A percentile compares a stretch with the other conserved stretches of the same genome.
Conservation (phyloP, 176 grass and related monocot species). For the Aechmea fasciata region DNA sequence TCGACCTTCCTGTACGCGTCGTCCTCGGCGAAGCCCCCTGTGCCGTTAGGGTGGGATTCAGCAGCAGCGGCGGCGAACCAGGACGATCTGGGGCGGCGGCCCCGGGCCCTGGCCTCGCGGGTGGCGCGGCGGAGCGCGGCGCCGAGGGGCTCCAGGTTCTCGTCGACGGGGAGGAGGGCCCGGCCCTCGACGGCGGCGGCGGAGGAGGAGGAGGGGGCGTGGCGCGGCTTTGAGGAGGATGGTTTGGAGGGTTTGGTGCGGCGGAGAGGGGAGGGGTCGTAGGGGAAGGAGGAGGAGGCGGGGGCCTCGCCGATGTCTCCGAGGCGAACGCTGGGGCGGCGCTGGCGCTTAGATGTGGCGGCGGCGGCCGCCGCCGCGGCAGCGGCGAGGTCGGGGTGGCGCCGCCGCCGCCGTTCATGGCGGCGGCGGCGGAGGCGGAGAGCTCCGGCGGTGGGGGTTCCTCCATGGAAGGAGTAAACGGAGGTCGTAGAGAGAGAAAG, state of each 20-base stretch:
- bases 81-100: constrained; percentile 2
- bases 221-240: constrained; percentile 18
- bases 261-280: constrained; percentile 31
- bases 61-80: background rate
- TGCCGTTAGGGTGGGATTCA: constrained; percentile 2
- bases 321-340: constrained; percentile 52
- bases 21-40: constrained; percentile 2
- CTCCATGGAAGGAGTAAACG: constrained; percentile 19
- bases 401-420: background rate
- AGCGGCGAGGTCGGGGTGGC: background rate
- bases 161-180: constrained; percentile 19
- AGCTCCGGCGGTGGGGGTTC: constrained; percentile 7
- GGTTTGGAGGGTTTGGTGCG: constrained; percentile 19
- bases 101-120: constrained; percentile 14
- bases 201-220: background rate
- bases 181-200: constrained; percentile 3
- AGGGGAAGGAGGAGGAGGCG: constrained; percentile 27
- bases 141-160: too few species aligned
- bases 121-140: background rate
- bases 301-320: constrained; percentile 14
- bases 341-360: constrained; percentile 36
- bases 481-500: constrained; percentile 6
- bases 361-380: background rate
- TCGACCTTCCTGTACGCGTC: background rate
- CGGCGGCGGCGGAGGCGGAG: background rate